Evolutionary conservation across 2,329 filamentous ascomycete species (phyloP), one percentile per base, ranked within the genome.

Genomic region (Diaporthe eres): DNA sequence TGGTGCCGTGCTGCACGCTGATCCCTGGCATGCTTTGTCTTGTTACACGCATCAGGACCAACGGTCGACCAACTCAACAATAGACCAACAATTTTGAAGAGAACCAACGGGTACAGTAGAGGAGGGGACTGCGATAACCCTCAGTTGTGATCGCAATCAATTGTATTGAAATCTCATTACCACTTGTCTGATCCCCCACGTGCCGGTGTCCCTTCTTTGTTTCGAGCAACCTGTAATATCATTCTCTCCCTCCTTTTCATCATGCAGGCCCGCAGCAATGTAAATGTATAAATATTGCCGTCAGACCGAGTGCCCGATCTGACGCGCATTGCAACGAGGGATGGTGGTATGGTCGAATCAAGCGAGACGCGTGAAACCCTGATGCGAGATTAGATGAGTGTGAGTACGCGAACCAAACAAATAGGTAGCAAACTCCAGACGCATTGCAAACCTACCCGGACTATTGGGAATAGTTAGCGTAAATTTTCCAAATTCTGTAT

Each of bases 331-430:
- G 49, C 8, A n/a, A n/a, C 13, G 13, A 39, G 31, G 22, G 6
- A 19, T 68, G 31, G 15, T n/a, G 22, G 34, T 37, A 10, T 31
- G 49, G 49, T 70, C n/a, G 34, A n/a, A 10, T 70, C 34, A 70
- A 55, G 34, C 34, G 34, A 70, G 65, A 28, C 49, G 65, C 19
- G 65, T 70, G n/a, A 39, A 13, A 19, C 49, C 49, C 65, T 70
- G 49, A n/a, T 42, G 47, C n/a, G 65, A 31, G 47, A 70, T 70
- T 70, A 70, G 65, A 55, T 53, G 15, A 22, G 34, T 55, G 65
- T 15, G 22, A 70, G 15, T 53, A 55, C 12, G 47, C 65, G 49
- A 70, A 25, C 47, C 34, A 70, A 19, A 55, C 34, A 37, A 68
- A 31, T 19, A 42, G n/a, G 13, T 17, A 53, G 47, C 31, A 53